Base-by-base conservation (phyloP, 2,329 filamentous ascomycete species). In the Elsinoe necatrix region DNA sequence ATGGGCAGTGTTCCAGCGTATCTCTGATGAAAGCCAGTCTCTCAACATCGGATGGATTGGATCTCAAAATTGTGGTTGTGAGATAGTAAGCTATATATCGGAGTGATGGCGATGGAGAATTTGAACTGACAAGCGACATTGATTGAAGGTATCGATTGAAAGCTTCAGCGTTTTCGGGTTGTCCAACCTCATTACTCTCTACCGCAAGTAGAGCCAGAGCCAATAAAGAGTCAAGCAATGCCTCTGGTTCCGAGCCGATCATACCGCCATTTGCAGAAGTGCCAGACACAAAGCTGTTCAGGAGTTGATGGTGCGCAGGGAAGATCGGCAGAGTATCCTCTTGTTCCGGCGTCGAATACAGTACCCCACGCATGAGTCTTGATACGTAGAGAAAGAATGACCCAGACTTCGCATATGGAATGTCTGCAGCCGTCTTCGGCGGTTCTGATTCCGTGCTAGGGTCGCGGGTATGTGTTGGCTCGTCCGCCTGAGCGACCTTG, bases 361-460 rank as follows among this genome's bases (percentile, higher is more conserved):
- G 65, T 23, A 76, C 70, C 23, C 73, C 70, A 8, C 75, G 75
- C 1, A 77, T 74, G 21, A 72, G 72, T 12, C 77, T 72, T n/a
- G 78, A 79, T 1, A 78, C 72, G 52, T 80, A 73, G 3, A 83
- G 69, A 12, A 81, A 68, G 9, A 82, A 65, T 12, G 79, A 74
- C 0, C 80, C 80, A 34, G 78, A 75, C 43, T 78, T 73, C 45
- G 81, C 80, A 0, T 83, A 67, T 0, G 78, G 77, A 45, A 83
- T 80, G 37, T 80, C 77, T 16, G 74, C 72, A 4, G 76, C 74
- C 14, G 72, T 72, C 18, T 69, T 69, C 2, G 80, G 80, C 6
- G 77, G 74, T 14, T 81, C 78, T 35, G 81, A 78, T 62, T 82
- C 80, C 54, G 77, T 74, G 7, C 60, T 61, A 7, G 42, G 52